phyloP scores from a whole-genome alignment of 2,329 filamentous ascomycete genomes.

The Clonostachys solani region DNA sequence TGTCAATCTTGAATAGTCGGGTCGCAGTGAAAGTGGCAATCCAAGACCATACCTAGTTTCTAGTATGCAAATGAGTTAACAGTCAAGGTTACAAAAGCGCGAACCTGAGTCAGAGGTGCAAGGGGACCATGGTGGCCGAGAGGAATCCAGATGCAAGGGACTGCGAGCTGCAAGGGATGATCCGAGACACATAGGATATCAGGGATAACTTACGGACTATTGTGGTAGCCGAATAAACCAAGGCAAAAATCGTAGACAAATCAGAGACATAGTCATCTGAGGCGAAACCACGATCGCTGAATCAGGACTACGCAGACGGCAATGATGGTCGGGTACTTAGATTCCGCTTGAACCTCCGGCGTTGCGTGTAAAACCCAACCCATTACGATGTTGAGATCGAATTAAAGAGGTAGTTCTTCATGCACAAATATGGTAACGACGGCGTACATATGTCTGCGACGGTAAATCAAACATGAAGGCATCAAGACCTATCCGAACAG shows the following conservation, averaged over 20 bases:
- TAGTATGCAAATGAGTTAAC: slow-evolving; percentile 9
- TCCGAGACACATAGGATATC: background rate
- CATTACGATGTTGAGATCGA: no score
- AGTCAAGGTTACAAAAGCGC: background rate
- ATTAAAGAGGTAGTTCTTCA: no score
- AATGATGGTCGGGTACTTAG: slow-evolving; percentile 43
- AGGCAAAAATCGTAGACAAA: slow-evolving; percentile 35
- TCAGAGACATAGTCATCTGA: slow-evolving; percentile 39
- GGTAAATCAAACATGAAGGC: no score
- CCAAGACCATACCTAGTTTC: slow-evolving; percentile 51
- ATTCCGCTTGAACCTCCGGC: slow-evolving; percentile 37
- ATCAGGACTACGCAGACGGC: slow-evolving; percentile 37
- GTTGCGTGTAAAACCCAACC: slow-evolving; percentile 46
- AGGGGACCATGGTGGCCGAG: no score
- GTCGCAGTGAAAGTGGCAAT: slow-evolving; percentile 36
- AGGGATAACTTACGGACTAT: slow-evolving; percentile 38
- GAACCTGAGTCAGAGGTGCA: background rate
- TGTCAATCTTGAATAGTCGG: no score
- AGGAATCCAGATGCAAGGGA: no score
- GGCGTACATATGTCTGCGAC: no score
- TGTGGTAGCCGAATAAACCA: slow-evolving; percentile 44
- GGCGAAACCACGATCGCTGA: slow-evolving; percentile 34
- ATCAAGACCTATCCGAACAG: no score
- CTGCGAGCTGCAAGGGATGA: no score
- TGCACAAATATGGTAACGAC: no score